Evolutionary conservation across 768 basidiomycete species (phyloP).

Genomic region (Cubamyces lactineus): DNA sequence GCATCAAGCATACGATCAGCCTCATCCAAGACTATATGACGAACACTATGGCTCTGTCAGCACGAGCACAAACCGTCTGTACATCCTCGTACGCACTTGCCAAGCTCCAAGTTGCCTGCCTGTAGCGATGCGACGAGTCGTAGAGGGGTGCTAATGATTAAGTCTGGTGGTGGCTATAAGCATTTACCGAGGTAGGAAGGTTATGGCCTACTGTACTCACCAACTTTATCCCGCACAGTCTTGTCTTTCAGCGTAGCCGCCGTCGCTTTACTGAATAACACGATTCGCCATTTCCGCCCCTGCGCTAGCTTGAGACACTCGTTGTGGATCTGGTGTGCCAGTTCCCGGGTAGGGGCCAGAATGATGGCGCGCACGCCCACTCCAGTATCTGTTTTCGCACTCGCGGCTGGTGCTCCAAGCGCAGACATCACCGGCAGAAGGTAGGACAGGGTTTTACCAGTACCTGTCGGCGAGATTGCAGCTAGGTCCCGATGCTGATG

Average conservation of each 20-base stretch:
- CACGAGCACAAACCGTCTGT: not conserved
- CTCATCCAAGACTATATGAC: slow-evolving; percentile 87
- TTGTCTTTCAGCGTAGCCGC: slow-evolving; percentile 80
- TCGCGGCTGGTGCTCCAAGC: slow-evolving; percentile 57
- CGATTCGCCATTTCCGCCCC: slow-evolving; percentile 80
- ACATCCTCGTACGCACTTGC: slow-evolving; percentile 58
- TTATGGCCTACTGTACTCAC: slow-evolving; percentile 43
- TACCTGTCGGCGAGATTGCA: slow-evolving; percentile 96
- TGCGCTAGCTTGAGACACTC: slow-evolving; percentile 83
- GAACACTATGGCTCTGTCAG: slow-evolving; percentile 57
- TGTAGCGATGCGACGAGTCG: slow-evolving; percentile 83
- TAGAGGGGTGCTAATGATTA: slow-evolving; percentile 92
- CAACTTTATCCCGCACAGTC: slow-evolving; percentile 73
- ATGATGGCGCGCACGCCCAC: slow-evolving; percentile 77
- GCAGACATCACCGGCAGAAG: slow-evolving; percentile 77
- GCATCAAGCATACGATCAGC: slow-evolving; percentile 88
- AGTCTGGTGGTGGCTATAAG: slow-evolving; percentile 51
- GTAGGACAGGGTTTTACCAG: slow-evolving; percentile 95
- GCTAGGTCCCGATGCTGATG: slow-evolving; percentile 79
- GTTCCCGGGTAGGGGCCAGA: slow-evolving; percentile 89
- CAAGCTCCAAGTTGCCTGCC: slow-evolving; percentile 62
- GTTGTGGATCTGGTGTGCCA: slow-evolving; percentile 95
- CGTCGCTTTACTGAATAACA: slow-evolving; percentile 89
- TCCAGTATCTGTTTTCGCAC: slow-evolving; percentile 47
- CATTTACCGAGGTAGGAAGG: not conserved